Percentiles rank a stretch among this genome's conserved stretches.
phyloP scores from a whole-genome alignment of 2,329 filamentous ascomycete species.

The Ceratocystis smalleyi region DNA sequence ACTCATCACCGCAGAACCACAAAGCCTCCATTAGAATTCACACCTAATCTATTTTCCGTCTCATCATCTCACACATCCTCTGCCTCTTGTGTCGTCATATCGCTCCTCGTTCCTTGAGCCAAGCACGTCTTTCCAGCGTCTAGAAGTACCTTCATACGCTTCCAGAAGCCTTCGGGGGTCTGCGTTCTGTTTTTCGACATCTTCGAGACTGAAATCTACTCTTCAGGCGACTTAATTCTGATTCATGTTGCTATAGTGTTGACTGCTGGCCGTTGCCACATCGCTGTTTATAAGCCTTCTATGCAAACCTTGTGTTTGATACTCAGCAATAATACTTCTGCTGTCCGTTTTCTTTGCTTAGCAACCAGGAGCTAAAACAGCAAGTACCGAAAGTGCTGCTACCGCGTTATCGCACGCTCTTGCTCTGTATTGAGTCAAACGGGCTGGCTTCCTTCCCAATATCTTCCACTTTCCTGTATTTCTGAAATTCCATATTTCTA shows the following conservation, averaged over 20 bases:
- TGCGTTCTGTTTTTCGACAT: not conserved
- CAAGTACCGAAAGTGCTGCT: not conserved
- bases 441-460: not conserved
- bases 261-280: not conserved
- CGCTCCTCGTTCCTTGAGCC: not conserved
- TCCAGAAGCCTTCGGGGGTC: not conserved
- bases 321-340: not conserved
- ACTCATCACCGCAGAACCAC: not conserved
- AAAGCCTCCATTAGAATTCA: not conserved
- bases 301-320: not conserved
- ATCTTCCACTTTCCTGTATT: not conserved
- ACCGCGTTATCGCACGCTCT: not conserved
- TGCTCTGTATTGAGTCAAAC: not conserved
- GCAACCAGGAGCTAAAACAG: constrained; percentile 1
- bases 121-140: not conserved
- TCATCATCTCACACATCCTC: not conserved
- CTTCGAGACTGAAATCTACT: not conserved
- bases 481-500: not conserved
- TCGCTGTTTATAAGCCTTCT: not conserved
- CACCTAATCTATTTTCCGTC: not conserved
- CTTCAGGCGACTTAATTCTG: not conserved
- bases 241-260: not conserved
- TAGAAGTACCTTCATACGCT: not conserved
- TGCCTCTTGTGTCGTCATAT: not conserved
- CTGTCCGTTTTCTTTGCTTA: not conserved